These are phyloP conservation scores for Colletotrichum sojae DNA, from an alignment of 2,329 filamentous ascomycete species.

Conservation along the genomic window DNA sequence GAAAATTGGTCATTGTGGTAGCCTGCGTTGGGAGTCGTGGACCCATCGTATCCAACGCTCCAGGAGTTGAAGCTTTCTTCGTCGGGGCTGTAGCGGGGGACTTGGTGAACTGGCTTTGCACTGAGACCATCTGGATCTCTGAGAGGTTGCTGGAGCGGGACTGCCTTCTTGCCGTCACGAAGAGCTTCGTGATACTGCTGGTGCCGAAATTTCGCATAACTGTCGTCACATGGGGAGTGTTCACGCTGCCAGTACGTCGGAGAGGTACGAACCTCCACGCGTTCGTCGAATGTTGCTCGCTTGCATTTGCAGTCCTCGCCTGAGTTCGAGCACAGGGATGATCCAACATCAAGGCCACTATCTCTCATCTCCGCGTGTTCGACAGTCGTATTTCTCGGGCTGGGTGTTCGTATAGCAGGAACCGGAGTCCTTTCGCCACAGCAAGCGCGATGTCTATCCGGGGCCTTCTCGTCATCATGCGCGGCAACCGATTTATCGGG, in stretches of 20 bases:
- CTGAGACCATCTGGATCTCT: constrained; percentile 30
- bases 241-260: constrained; percentile 39
- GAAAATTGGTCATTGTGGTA: neutral
- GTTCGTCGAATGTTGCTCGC: constrained; percentile 32
- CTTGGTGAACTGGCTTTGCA: constrained; percentile 4
- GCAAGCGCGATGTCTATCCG: neutral
- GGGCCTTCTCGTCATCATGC: neutral
- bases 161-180: constrained; percentile 31
- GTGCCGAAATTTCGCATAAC: constrained; percentile 26
- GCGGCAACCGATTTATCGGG: neutral
- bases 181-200: constrained; percentile 36
- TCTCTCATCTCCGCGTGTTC: neutral
- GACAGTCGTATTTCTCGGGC: neutral
- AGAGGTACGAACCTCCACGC: constrained; percentile 37
- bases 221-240: constrained; percentile 24
- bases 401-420: neutral
- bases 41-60: constrained; percentile 11
- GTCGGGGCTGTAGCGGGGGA: constrained; percentile 8
- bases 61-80: constrained; percentile 39
- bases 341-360: constrained; percentile 2
- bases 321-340: neutral
- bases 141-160: constrained; percentile 28
- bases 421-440: too few relatives aligned
- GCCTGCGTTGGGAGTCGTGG: neutral
- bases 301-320: constrained; percentile 12